These are phyloP conservation scores for Pezicula neosporulosa DNA, from an alignment of 2,329 filamentous ascomycete genomes.

Conservation along the genomic window DNA sequence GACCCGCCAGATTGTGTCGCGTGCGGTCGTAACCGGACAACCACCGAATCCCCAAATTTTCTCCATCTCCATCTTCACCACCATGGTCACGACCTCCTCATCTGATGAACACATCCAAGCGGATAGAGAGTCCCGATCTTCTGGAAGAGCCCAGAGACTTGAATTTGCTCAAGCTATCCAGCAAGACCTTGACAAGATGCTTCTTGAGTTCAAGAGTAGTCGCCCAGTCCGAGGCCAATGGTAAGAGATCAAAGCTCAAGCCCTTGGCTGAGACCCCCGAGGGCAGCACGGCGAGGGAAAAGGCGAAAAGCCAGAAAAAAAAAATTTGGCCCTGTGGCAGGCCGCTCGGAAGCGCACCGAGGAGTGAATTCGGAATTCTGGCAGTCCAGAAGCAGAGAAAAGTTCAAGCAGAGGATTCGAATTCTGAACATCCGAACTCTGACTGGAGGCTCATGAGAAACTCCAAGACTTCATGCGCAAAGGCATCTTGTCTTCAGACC, in stretches of 20 bases:
- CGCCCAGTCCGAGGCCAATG: neutral
- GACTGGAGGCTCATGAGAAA: neutral
- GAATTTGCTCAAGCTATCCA: neutral
- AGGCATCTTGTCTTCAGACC: neutral
- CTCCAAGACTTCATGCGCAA: neutral
- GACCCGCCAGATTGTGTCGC: too few species aligned
- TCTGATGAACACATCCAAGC: neutral
- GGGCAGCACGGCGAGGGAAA: neutral
- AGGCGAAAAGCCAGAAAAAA: too few species aligned
- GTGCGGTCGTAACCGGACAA: too few species aligned
- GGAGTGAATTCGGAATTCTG: too few species aligned
- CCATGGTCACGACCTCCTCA: neutral
- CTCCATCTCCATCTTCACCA: neutral
- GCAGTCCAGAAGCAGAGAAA: neutral
- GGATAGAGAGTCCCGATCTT: too few species aligned
- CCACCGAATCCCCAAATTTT: neutral
- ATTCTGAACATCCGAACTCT: neutral
- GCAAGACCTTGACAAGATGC: neutral
- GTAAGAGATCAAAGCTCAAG: neutral
- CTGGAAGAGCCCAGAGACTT: neutral
- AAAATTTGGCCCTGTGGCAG: too few species aligned
- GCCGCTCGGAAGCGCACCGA: too few species aligned
- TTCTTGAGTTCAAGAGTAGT: neutral
- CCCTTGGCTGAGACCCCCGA: neutral
- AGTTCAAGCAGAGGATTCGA: neutral